Evolutionary conservation across 352 stramenopile species (phyloP).

Genomic region (Thalassiosira livingstoniorum): DNA sequence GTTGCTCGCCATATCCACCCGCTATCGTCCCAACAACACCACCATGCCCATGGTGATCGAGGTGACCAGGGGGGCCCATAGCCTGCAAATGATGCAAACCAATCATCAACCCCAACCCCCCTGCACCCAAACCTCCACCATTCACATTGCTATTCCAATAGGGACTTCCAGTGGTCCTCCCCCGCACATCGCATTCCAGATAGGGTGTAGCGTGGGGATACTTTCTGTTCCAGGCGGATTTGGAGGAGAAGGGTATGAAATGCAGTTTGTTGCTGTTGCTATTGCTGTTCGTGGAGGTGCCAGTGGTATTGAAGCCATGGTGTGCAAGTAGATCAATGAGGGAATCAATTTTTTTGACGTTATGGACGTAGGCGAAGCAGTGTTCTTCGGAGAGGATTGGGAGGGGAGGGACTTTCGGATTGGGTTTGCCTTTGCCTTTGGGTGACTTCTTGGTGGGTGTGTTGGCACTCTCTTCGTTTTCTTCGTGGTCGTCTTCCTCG

Average conservation of each 20-base stretch:
- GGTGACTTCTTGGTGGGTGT: not conserved
- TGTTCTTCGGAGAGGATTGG: too few species aligned
- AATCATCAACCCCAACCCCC: not conserved
- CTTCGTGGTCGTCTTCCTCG: not conserved
- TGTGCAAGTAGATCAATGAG: too few species aligned
- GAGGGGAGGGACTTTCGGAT: too few species aligned
- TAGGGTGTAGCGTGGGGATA: slow-evolving; percentile 21
- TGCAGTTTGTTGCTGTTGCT: not conserved
- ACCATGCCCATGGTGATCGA: too few species aligned
- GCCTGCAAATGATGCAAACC: not conserved
- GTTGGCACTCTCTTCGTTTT: not conserved
- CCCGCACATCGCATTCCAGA: slow-evolving; percentile 13
- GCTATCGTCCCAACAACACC: too few species aligned
- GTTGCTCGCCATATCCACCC: not conserved
- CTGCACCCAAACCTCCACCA: not conserved
- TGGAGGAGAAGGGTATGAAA: slow-evolving; percentile 24
- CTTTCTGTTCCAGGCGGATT: slow-evolving; percentile 7
- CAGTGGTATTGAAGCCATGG: not conserved
- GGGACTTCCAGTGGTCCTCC: not conserved
- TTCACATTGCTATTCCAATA: not conserved
- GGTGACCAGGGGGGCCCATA: too few species aligned
- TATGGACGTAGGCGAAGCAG: too few species aligned
- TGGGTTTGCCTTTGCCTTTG: not conserved
- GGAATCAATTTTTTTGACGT: too few species aligned
- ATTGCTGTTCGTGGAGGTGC: not conserved